Evolutionary conservation across 2,329 filamentous ascomycete genomes (phyloP), one percentile per base, ranked within the genome.

Genomic region (Sclerotiophoma versabilis): DNA sequence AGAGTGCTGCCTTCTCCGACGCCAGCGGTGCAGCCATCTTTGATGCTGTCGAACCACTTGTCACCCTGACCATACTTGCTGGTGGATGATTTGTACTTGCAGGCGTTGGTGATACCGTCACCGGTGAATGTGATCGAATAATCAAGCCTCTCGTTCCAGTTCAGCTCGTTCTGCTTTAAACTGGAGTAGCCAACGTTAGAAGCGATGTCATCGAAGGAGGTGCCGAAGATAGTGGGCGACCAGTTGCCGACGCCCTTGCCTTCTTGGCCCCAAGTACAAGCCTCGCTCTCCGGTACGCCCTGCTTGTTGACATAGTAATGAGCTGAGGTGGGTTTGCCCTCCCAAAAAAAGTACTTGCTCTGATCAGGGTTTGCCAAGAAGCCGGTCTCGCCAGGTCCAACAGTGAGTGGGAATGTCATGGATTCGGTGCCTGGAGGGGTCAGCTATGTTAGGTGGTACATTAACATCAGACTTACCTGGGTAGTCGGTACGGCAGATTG

Each of bases 291-390:
- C 15, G 77, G 67, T 47, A 89, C 80, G 57, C 92, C 92, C 65
- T 85, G 83, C 68, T 90, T 90, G 84, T 98, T 98, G 78, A 98
- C 84, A 75, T 99, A 99, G 84, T 96, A 98, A 79, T 98, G 95
- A 37, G 93, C 93, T 41, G 91, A 93, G 46, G 95, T 98, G 44
- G 79, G 67, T 75, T 84, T 83, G 66, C 84, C 84, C 69, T 91
- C 65, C 91, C 91, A 96, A 58, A 81, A 77, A 81, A 92, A 98
- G 81, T 93, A 96, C 44, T 79, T 81, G 42, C 75, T 72, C 56
- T 87, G 86, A 62, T 89, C 79, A 39, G 93, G 90, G 81, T 91
- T 93, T 72, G 90, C 91, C 62, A 99, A 79, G 29, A 81, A 77
- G 57, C 85, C 79, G 22, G 78, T 83, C 42, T 77, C 68, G 54